A percentile compares a stretch with the other conserved stretches of the same genome.
These are phyloP conservation scores for Iris pallida DNA, from an alignment of 116 monocot species.

Conservation along the genomic window DNA sequence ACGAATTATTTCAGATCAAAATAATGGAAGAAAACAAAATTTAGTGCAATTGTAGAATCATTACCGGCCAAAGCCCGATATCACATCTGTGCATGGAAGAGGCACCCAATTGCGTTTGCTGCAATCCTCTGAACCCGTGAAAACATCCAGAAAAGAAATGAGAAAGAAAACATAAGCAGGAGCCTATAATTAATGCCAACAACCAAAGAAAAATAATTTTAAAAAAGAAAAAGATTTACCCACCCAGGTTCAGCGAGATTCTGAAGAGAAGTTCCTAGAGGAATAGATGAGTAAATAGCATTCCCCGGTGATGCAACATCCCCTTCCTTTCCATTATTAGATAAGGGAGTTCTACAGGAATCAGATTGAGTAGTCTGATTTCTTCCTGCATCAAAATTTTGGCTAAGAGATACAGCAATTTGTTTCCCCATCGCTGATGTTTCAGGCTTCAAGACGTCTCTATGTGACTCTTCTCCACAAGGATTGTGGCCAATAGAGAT, in stretches of 20 bases:
- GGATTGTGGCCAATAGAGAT: slow-evolving; percentile 3
- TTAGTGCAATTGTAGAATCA: neutral
- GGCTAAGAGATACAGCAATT: slow-evolving; percentile 1
- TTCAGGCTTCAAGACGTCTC: slow-evolving; percentile 5
- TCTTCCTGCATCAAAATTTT: slow-evolving; percentile 3
- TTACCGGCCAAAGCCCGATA: neutral
- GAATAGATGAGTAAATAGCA: neutral
- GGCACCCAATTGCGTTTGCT: slow-evolving; percentile 10
- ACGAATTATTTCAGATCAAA: neutral
- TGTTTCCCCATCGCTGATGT: slow-evolving; percentile 4
- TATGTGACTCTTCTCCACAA: neutral
- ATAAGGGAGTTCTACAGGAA: neutral
- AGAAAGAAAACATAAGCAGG: neutral
- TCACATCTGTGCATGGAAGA: neutral
- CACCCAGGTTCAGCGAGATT: slow-evolving; percentile 20
- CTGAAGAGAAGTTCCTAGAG: neutral
- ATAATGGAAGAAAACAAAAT: neutral
- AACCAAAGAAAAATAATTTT: no score
- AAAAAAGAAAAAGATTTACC: slow-evolving; percentile 1
- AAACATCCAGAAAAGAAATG: neutral
- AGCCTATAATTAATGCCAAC: no score
- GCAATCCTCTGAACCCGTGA: slow-evolving; percentile 6
- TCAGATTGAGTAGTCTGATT: neutral
- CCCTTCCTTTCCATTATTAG: slow-evolving; percentile 5
- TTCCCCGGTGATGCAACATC: neutral